Evolutionary conservation across 2,329 filamentous ascomycete species (phyloP), one percentile per base, ranked within the genome.

Genomic region (Penicillium hesseltinei): DNA sequence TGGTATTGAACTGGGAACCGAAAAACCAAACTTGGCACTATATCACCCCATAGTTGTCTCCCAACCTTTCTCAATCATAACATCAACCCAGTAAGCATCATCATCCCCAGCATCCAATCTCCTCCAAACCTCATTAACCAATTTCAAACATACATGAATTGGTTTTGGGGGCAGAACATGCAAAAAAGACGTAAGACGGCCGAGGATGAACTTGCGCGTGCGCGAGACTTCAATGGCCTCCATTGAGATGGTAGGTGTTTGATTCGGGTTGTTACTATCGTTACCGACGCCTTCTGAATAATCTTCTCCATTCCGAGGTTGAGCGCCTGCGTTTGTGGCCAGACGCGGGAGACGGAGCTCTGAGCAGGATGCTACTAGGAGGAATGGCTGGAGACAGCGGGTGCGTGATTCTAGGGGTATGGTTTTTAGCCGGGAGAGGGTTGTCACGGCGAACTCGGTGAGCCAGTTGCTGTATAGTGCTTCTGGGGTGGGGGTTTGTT

Each of bases 61-160:
- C 80, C 80, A 83, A 9, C 80, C 78, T 57, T 80, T 82, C 66
- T 83, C 80, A 62, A 82, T 79, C 78, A 83, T 81, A 6, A 84
- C 76, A 65, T 84, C 81, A 63, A 84, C 76, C 82, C 82, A 84
- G 66, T 82, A 83, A 4, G 76, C 73, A 29, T 79, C 73, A 7
- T 54, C 15, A 15, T 76, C 72, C 0, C 79, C 80, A 2, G 73
- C 73, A 66, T 84, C 82, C 64, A 82, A 75, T 52, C 78, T 72
- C 45, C 72, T 71, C 82, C 82, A 84, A 0, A 81, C 80, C 67
- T 83, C 81, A 55, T 77, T 75, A 35, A 84, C 78, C 11, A 84
- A 70, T 39, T 78, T 72, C 15, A 83, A 69, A 65, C 81, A 80
- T 29, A 78, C 76, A 57, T 75, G 67, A 45, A 83, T 75, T 19